Percentiles rank a stretch among this genome's conserved stretches.
Conservation (phyloP, 169 alveolate species). For the Neospora caninum region DNA sequence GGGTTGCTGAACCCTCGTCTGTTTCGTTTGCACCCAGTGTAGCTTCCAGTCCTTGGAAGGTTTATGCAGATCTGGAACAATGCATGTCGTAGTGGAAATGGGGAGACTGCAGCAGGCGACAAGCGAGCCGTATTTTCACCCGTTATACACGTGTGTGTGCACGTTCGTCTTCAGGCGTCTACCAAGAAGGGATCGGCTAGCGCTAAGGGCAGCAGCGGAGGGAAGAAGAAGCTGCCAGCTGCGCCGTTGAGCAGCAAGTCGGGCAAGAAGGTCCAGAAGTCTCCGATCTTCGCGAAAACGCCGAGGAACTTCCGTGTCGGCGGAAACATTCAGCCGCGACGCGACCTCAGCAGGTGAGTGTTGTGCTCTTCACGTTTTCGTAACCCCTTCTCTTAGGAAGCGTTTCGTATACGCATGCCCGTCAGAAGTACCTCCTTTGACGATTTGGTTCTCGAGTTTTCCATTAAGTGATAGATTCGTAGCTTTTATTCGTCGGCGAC, state of each 20-base stretch:
- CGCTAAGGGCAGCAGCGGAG: conserved; percentile 43
- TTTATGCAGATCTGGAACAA: too few species aligned
- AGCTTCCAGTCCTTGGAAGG: too few species aligned
- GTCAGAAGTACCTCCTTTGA: too few species aligned
- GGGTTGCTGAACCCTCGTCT: too few species aligned
- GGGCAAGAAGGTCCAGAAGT: conserved; percentile 59
- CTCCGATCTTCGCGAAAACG: conserved; percentile 82
- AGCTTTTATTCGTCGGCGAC: too few species aligned
- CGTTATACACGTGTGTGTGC: background rate
- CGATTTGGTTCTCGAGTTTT: too few species aligned
- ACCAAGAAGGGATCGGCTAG: background rate
- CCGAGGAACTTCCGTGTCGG: conserved; percentile 90
- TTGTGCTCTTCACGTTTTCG: background rate
- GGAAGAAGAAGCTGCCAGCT: conserved; percentile 64
- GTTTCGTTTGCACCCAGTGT: too few species aligned
- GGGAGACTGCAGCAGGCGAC: too few species aligned
- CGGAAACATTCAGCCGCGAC: conserved; percentile 90
- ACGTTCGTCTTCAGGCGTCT: background rate
- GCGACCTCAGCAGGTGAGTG: conserved; percentile 88
- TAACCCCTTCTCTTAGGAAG: background rate
- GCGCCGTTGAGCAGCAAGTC: conserved; percentile 22
- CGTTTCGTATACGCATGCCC: too few species aligned
- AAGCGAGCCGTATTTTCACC: too few species aligned
- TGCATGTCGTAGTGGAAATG: too few species aligned
- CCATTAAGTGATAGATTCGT: too few species aligned